Evolutionary conservation across 257 asterid genomes (phyloP), one percentile per base, ranked within the genome.

Genomic region (Fraxinus pennsylvanica): DNA sequence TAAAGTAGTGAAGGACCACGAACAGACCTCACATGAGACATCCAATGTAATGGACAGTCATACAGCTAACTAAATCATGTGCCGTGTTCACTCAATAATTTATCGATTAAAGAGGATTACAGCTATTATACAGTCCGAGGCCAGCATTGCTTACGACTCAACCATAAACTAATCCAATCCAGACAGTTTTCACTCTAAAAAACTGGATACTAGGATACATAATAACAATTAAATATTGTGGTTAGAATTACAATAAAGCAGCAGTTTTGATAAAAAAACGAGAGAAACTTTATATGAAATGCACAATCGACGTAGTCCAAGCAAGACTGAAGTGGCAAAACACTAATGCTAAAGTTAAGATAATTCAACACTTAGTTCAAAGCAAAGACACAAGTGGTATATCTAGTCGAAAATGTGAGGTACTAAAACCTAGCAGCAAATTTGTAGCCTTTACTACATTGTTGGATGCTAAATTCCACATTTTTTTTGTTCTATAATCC

Each of bases 11-110:
- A 35, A 82, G 87, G 87, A 87, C 86, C 89, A 80, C 85, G 12
- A 79, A 76, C 57, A 84, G 82, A 73, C 80, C 86, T 81, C 82
- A 67, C 81, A 73, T 45, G 80, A 83, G 74, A 41, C 84, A 38
- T 57, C 67, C 13, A 36, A 69, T 35, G 74, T 14, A 73, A 67
- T 71, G 77, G 47, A 71, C 74, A 65, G 61, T 69, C 71, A 65
- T 59, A 75, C 85, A 79, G 87, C 84, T 81, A 79, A 73, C 78
- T 68, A 29, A 61, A 79, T 72, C 86, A 83, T 85, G 80, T 83
- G 86, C 79, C 79, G 74, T 83, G 89, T 80, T 72, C 75, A 17
- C 54, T 41, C 77, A 68, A 74, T 57, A 65, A 72, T 68, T 15
- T 71, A 73, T 30, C 39, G 57, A 21, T 68, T 68, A 39, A 72